These are phyloP conservation scores for Penicillium coprophilum DNA, from an alignment of 495 filamentous ascomycete species.

Conservation along the genomic window DNA sequence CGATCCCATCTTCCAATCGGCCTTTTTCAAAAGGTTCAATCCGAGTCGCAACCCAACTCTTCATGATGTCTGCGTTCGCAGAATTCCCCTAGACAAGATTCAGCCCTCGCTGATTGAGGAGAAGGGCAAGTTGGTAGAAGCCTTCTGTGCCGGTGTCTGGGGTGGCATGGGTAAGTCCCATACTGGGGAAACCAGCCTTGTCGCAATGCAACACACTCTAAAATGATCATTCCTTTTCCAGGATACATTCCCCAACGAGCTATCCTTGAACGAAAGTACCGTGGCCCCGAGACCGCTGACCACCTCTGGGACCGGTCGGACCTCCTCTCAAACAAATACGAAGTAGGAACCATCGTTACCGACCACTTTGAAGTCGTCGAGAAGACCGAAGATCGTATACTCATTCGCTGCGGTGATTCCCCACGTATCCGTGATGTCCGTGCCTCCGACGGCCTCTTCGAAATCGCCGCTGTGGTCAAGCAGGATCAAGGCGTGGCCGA, in stretches of 20 bases:
- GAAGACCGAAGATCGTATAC: conserved; percentile 59
- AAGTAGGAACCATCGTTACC: conserved; percentile 63
- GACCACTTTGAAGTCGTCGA: conserved; percentile 78
- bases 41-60: conserved; percentile 58
- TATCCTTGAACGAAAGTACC: conserved; percentile 62
- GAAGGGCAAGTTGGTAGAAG: conserved; percentile 57
- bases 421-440: conserved; percentile 57
- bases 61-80: conserved; percentile 62
- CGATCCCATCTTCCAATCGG: conserved; percentile 62
- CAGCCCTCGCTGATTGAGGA: conserved; percentile 62
- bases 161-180: conserved; percentile 57
- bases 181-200: not conserved
- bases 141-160: conserved; percentile 67
- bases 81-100: conserved; percentile 61
- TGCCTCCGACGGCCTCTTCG: conserved; percentile 66
- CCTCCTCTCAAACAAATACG: conserved; percentile 54
- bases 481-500: conserved; percentile 57
- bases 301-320: conserved; percentile 63
- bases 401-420: conserved; percentile 66
- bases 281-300: conserved; percentile 55
- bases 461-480: conserved; percentile 64
- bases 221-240: conserved; percentile 19
- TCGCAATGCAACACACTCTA: not conserved
- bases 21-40: conserved; percentile 58
- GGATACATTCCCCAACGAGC: conserved; percentile 64